Base-by-base conservation (phyloP, 73 alveolate species). In the Stentor coeruleus region DNA sequence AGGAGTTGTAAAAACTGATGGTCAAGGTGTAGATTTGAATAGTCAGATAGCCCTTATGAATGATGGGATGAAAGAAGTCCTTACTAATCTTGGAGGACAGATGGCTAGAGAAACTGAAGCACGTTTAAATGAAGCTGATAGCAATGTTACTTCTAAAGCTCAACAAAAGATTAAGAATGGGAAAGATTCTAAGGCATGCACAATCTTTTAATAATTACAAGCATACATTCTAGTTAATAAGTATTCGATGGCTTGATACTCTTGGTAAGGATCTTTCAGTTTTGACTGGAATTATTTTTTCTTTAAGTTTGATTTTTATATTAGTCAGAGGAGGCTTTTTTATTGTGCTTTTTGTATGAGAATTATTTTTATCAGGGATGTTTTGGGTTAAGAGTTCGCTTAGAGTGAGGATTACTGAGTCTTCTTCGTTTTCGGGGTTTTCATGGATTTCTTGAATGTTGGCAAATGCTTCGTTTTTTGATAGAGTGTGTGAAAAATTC, bases 111-210 rank as follows among this genome's bases (percentile, higher is more conserved):
- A 66, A 1, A 31, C 39, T 20, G 79, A 66, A 2, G n/a, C 79
- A 20, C 36, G 79, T 20, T 31, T 66, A 20, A 31, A 20, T 40
- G 39, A 20, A 20, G 37, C 36, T 11, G 79, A 66, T 11, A 66
- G 33, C 14, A 26, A 66, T 1, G 79, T 40, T 26, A 40, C 79
- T 20, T 20, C n/a, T 28, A 66, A 66, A 66, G 33, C 33, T 2
- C 79, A 66, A 66, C 79, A 66, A 66, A 66, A 66, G 37, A 15
- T 15, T 0, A 66, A 66, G 33, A 40, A 66, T 33, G 39, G n/a
- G n/a, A 66, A 66, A 66, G 37, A 66, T 11, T 66, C 79, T 15
- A 66, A 66, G 33, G 79, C 79, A 15, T 66, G 79, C 79, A 20
- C 33, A 26, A 26, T 66, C 14, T 66, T 66, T 33, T 66, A 66